Evolutionary conservation across 768 basidiomycete genomes (phyloP).

Genomic region (Ramaria rubella): DNA sequence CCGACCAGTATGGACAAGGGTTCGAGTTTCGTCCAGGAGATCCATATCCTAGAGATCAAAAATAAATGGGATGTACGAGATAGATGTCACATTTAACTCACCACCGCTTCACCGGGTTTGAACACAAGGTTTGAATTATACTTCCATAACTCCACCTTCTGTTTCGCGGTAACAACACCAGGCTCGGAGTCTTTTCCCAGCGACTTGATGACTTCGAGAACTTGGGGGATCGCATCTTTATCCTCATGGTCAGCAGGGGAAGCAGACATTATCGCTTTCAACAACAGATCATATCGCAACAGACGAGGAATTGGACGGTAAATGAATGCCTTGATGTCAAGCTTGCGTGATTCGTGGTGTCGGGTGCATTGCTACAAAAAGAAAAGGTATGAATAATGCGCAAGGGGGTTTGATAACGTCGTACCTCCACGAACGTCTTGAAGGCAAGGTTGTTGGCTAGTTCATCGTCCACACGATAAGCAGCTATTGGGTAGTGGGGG

Average conservation of each 20-base stretch:
- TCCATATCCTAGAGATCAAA: constrained; percentile 68
- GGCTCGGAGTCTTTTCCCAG: constrained; percentile 85
- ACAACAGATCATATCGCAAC: constrained; percentile 79
- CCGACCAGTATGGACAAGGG: constrained; percentile 77
- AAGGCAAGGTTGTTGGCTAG: constrained; percentile 76
- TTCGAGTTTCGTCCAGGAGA: constrained; percentile 72
- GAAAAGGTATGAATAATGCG: not conserved
- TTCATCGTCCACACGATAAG: constrained; percentile 83
- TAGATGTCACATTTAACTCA: constrained; percentile 25
- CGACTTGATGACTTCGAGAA: constrained; percentile 80
- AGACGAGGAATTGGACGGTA: constrained; percentile 87
- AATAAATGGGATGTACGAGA: not conserved
- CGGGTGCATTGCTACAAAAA: constrained; percentile 40
- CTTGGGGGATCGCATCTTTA: constrained; percentile 70
- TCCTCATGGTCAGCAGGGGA: constrained; percentile 75
- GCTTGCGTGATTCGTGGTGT: constrained; percentile 69
- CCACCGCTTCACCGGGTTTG: constrained; percentile 69
- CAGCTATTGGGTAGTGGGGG: constrained; percentile 88
- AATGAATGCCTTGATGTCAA: constrained; percentile 92
- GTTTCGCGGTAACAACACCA: constrained; percentile 77
- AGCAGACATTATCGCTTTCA: constrained; percentile 74
- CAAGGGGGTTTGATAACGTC: constrained; percentile 17
- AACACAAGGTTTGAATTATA: constrained; percentile 75
- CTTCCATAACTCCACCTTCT: constrained; percentile 85
- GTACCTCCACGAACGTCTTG: constrained; percentile 73